phyloP scores from a whole-genome alignment of 176 grass and related monocot species.

The Musa itinerans region DNA sequence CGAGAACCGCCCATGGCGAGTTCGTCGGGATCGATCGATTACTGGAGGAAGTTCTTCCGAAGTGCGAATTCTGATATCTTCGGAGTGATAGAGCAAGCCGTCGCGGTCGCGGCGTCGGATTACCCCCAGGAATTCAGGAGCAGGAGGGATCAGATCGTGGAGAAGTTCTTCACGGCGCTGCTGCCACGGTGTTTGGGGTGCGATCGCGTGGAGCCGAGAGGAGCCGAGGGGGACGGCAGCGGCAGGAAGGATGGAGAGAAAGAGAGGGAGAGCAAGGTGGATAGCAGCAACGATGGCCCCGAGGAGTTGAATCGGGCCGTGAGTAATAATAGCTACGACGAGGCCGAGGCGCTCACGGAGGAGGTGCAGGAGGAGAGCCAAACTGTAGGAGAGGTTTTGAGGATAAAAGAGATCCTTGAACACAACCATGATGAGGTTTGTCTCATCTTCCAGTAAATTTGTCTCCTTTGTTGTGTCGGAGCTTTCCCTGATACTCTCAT shows the following conservation, averaged over 20 bases:
- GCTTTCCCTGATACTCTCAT: neutral
- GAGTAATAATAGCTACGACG: slow-evolving; percentile 58
- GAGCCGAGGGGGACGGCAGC: slow-evolving; percentile 31
- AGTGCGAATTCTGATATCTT: slow-evolving; percentile 41
- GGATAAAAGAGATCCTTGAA: slow-evolving; percentile 62
- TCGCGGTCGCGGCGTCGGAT: slow-evolving; percentile 47
- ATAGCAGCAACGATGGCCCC: slow-evolving; percentile 11
- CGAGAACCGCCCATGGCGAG: slow-evolving; percentile 6
- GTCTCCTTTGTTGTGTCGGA: neutral
- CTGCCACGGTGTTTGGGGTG: slow-evolving; percentile 23
- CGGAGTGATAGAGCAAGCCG: slow-evolving; percentile 46
- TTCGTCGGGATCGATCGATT: slow-evolving; percentile 35
- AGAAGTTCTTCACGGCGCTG: slow-evolving; percentile 49
- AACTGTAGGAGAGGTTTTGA: slow-evolving; percentile 50
- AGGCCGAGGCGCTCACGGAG: slow-evolving; percentile 36
- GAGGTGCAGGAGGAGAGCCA: slow-evolving; percentile 63
- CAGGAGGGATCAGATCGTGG: slow-evolving; percentile 45
- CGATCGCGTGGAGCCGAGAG: neutral
- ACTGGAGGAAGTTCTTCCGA: slow-evolving; percentile 55
- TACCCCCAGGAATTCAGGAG: slow-evolving; percentile 29
- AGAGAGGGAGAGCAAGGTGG: slow-evolving; percentile 14
- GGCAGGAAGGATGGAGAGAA: slow-evolving; percentile 16
- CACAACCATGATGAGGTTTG: slow-evolving; percentile 46
- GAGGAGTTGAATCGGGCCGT: slow-evolving; percentile 12
- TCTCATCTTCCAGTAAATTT: neutral